These are phyloP conservation scores for Rhodotorula babjevae DNA, from an alignment of 768 basidiomycete species.

Conservation along the genomic window DNA sequence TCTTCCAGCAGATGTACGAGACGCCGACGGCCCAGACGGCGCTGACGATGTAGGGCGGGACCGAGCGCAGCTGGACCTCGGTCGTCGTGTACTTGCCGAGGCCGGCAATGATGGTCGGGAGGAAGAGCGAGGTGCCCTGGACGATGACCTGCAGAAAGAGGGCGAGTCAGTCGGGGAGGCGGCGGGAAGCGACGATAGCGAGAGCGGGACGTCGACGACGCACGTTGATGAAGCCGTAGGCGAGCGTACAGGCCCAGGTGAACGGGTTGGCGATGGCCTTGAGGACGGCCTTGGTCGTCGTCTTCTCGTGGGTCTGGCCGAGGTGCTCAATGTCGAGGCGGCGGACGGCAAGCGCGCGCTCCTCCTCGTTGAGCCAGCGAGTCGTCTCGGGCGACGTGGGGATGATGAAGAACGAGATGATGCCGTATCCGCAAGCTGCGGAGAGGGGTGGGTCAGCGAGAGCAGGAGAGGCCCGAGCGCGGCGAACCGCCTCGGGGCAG, in stretches of 20 bases:
- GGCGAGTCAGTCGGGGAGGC: neutral
- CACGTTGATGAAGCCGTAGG: conserved; percentile 21
- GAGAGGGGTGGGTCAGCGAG: neutral
- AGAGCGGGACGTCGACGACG: neutral
- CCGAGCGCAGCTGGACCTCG: conserved; percentile 66
- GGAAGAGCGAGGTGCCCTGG: conserved; percentile 73
- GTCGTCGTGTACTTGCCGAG: conserved; percentile 58
- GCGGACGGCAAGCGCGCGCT: conserved; percentile 59
- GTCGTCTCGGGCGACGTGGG: conserved; percentile 71
- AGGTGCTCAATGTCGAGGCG: conserved; percentile 63
- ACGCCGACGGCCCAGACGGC: conserved; percentile 60
- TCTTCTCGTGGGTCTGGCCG: conserved; percentile 62
- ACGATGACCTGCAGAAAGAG: conserved; percentile 48
- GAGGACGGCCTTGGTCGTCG: conserved; percentile 61
- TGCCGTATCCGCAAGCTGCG: conserved; percentile 49
- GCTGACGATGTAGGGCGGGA: conserved; percentile 73
- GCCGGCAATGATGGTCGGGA: conserved; percentile 67
- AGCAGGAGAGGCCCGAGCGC: too few relatives aligned
- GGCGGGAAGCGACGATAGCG: neutral
- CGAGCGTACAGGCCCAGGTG: conserved; percentile 27
- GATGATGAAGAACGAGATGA: conserved; percentile 57
- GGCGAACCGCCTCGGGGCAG: too few relatives aligned
- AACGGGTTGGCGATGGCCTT: conserved; percentile 45
- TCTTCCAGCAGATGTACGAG: conserved; percentile 42
- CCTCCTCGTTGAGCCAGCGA: conserved; percentile 54